phyloP scores from a whole-genome alignment of 2,329 filamentous ascomycete species.

The Neonectria coccinea region DNA sequence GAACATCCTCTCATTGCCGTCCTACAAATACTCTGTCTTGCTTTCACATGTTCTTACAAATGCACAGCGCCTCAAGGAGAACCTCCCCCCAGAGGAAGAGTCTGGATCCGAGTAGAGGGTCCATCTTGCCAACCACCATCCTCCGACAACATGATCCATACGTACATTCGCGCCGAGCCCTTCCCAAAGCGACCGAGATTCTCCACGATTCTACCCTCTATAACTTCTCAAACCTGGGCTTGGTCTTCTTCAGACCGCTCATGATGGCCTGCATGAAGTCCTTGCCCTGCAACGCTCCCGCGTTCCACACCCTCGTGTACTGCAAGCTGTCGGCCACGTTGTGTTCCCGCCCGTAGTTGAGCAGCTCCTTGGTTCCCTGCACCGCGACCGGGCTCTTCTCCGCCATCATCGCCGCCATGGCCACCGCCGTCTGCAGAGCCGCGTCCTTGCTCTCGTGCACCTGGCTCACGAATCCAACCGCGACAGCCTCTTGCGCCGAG shows the following conservation, averaged over 20 bases:
- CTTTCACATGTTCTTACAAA: conserved; percentile 26
- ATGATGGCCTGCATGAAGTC: conserved; percentile 82
- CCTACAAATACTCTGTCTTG: conserved; percentile 7
- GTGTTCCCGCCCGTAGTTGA: conserved; percentile 86
- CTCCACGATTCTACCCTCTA: conserved; percentile 52
- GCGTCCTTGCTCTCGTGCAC: conserved; percentile 73
- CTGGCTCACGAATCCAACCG: conserved; percentile 76
- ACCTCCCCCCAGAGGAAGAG: conserved; percentile 63
- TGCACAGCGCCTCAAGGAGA: conserved; percentile 62
- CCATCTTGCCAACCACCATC: not conserved
- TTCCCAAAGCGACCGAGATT: not conserved
- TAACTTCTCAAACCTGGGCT: conserved; percentile 86
- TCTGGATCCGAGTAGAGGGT: conserved; percentile 61
- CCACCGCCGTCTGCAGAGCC: conserved; percentile 71
- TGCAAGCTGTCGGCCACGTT: conserved; percentile 80
- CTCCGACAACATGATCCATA: not conserved
- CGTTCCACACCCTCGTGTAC: conserved; percentile 91
- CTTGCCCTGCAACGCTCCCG: conserved; percentile 80
- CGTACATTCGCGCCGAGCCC: not conserved
- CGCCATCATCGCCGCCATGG: conserved; percentile 74
- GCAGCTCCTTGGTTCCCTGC: conserved; percentile 85
- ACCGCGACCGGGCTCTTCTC: conserved; percentile 89
- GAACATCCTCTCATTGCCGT: not conserved
- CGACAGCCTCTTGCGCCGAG: conserved; percentile 73
- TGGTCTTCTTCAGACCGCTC: conserved; percentile 82